A percentile compares a stretch with the other conserved stretches of the same genome.
phyloP scores from a whole-genome alignment of 495 filamentous ascomycete species.

The Penicillium herquei region DNA sequence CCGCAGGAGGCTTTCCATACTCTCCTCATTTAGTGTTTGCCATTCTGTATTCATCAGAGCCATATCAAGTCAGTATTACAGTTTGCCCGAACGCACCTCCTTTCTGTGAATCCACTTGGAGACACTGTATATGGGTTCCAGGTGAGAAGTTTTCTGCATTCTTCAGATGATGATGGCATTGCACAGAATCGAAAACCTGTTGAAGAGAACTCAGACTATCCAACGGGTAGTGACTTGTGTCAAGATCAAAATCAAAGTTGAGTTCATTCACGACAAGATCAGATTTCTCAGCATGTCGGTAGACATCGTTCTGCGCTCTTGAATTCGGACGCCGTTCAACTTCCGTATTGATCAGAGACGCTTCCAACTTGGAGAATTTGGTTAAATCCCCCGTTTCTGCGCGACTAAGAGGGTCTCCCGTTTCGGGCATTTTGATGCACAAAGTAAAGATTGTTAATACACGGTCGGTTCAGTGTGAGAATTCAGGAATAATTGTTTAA shows the following conservation, averaged over 20 bases:
- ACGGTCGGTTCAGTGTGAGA: no score
- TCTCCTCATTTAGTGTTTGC: constrained; percentile 2
- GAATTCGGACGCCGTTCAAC: constrained; percentile 13
- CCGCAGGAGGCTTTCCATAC: background rate
- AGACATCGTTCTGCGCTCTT: constrained; percentile 8
- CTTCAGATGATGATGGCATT: constrained; percentile 8
- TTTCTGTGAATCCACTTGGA: background rate
- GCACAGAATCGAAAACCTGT: constrained; percentile 15
- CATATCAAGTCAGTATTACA: background rate
- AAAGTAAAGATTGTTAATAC: no score
- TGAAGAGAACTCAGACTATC: constrained; percentile 11
- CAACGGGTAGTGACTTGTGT: constrained; percentile 3
- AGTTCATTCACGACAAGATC: constrained; percentile 12
- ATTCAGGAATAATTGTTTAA: no score
- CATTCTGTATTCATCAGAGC: background rate
- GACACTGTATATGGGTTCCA: constrained; percentile 4
- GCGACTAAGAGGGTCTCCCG: constrained; percentile 4
- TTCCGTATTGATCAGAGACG: constrained; percentile 6
- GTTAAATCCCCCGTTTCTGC: constrained; percentile 11
- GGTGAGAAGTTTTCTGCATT: constrained; percentile 8
- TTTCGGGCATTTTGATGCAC: background rate
- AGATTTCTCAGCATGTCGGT: constrained; percentile 5
- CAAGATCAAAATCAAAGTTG: constrained; percentile 9
- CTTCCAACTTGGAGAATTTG: constrained; percentile 10
- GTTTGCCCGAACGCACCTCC: constrained; percentile 2